Base-by-base conservation (phyloP, 2,329 filamentous ascomycete species). In the Aspergillus terreus region DNA sequence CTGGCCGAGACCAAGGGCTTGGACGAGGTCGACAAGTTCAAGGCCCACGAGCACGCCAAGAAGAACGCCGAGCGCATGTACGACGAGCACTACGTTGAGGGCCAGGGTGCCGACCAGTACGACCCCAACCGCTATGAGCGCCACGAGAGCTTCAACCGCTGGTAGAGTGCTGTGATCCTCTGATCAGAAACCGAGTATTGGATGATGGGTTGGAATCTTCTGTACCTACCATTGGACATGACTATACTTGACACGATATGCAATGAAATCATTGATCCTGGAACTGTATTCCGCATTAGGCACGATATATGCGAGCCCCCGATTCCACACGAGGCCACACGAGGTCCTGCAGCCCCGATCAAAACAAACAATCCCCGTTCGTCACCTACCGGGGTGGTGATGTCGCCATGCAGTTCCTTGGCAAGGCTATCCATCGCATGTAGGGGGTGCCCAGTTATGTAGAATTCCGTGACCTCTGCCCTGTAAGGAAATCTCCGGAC, bases 1-100 rank as follows among this genome's bases (percentile, higher is more conserved):
- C 79, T 92, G 30, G 79, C 82, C 62, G 88, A 87, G 78, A 84
- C 81, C 61, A 86, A 85, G 77, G 84, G 84, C n/a, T 69, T 83
- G 57, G 79, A 86, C 68, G 77, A 75, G 54, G 61, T 80, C 54
- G 82, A 86, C 71, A 70, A 73, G 55, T 76, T 84, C 68, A 74
- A 77, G 68, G 82, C 83, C 52, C 81, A 82, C 68, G 73, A 76
- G 59, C 78, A 84, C 51, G 83, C 83, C 49, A 77, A 79, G 70
- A 60, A 80, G 70, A 78, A 82, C 63, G 82, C 78, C 40, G 72
- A 83, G 69, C 59, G 78, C 38, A 72, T 86, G 66, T 87, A 87
- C 65, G 80, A 86, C 32, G 60, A 82, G 58, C 83, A 86, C 67
- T 86, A 87, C 68, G 75, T 77, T 44, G 60, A 64, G 30, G 62